Percentiles rank a stretch among this genome's conserved stretches.
These are phyloP conservation scores for Catharanthus roseus DNA, from an alignment of 257 asterid genomes.

Conservation along the genomic window DNA sequence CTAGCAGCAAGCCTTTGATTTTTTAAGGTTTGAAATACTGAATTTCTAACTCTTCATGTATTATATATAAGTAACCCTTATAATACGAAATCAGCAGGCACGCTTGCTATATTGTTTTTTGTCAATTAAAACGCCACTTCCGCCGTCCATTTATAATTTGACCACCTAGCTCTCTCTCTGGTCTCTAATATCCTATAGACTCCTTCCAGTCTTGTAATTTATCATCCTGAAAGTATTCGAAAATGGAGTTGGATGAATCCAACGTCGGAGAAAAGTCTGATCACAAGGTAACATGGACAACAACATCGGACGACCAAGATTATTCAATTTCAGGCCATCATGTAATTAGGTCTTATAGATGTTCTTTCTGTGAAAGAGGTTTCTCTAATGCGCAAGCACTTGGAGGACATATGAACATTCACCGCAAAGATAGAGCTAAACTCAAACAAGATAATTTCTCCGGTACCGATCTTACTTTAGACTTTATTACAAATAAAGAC, in stretches of 20 bases:
- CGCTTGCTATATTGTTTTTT: conserved; percentile 35
- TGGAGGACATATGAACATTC: conserved; percentile 82
- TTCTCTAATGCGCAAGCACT: conserved; percentile 76
- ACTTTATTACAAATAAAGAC: too few relatives aligned
- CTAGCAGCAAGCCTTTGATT: too few relatives aligned
- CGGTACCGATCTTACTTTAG: conserved; percentile 21
- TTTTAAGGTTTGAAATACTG: too few relatives aligned
- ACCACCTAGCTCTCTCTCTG: too few relatives aligned
- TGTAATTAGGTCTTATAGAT: conserved; percentile 34
- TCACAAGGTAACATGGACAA: conserved; percentile 18
- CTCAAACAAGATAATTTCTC: conserved; percentile 42
- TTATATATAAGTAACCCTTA: too few relatives aligned
- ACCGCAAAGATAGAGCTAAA: conserved; percentile 64
- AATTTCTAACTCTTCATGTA: too few relatives aligned
- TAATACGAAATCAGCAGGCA: conserved; percentile 31
- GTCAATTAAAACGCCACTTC: conserved; percentile 11
- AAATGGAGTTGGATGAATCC: conserved; percentile 35
- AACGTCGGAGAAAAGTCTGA: conserved; percentile 21
- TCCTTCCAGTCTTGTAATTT: neutral
- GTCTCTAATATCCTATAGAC: too few relatives aligned
- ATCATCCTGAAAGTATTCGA: neutral
- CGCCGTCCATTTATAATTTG: conserved; percentile 33
- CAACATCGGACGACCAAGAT: conserved; percentile 9
- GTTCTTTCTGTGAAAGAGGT: conserved; percentile 59
- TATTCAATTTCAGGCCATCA: too few relatives aligned